A percentile compares a stretch with the other conserved stretches of the same genome.
These are phyloP conservation scores for Ascoidea rubescens DNA, from an alignment of 805 yeast genomes.

Conservation along the genomic window DNA sequence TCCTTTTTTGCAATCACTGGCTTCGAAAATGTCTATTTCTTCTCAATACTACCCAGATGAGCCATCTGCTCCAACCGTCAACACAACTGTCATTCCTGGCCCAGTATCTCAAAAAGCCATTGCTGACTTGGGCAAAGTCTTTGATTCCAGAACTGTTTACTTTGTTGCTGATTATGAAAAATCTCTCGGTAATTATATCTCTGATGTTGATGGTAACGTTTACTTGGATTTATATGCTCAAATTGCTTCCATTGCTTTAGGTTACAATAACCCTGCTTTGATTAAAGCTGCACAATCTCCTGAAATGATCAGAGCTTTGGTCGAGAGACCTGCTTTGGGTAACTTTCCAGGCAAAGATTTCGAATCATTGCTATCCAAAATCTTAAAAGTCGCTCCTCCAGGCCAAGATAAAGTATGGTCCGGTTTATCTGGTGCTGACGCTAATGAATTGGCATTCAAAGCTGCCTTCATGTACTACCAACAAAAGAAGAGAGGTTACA, in stretches of 20 bases:
- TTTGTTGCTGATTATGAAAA: conserved; percentile 52
- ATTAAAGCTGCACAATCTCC: conserved; percentile 42
- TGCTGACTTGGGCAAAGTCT: conserved; percentile 29
- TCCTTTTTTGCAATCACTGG: not conserved
- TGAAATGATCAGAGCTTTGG: conserved; percentile 49
- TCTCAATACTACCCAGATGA: conserved; percentile 28
- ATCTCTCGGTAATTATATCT: conserved; percentile 51
- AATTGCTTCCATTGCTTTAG: conserved; percentile 56
- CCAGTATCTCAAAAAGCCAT: conserved; percentile 26
- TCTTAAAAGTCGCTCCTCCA: conserved; percentile 51
- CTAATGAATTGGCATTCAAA: conserved; percentile 57
- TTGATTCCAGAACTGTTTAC: conserved; percentile 49
- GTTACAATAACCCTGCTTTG: conserved; percentile 57
- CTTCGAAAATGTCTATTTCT: conserved; percentile 14
- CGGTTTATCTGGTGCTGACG: conserved; percentile 54
- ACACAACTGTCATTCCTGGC: conserved; percentile 31
- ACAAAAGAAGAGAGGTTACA: conserved; percentile 33
- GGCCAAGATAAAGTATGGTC: conserved; percentile 51
- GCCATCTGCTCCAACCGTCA: conserved; percentile 31
- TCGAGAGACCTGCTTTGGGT: conserved; percentile 58
- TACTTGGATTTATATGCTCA: conserved; percentile 58
- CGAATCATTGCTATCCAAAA: conserved; percentile 28
- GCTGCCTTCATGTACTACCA: conserved; percentile 59
- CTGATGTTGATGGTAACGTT: conserved; percentile 50
- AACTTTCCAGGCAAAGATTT: conserved; percentile 49